Base-by-base conservation (phyloP, 257 asterid genomes). In the Haberlea rhodopensis region DNA sequence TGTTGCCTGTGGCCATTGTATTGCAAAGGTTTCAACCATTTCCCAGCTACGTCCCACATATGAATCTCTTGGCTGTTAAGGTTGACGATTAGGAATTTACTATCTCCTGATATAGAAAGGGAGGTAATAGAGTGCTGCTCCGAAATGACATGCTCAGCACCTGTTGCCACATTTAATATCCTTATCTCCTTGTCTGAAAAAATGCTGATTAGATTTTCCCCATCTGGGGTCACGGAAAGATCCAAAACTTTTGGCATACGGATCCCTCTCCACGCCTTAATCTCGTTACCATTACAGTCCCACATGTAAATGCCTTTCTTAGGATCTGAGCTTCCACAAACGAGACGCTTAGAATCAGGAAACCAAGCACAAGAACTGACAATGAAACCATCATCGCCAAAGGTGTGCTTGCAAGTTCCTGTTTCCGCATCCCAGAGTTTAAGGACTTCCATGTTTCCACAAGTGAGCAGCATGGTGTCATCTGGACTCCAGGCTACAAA, bases 351-450 rank as follows among this genome's bases (percentile, higher is more conserved):
- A 56, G 98, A 91, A 81, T 91, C 95, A 11, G 96, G 98, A 75
- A 91, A 88, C 98, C 98, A 91, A 62, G 96, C 98, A 71, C 98
- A 91, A 27, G 95, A 91, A 75, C 92, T 83, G 73, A 89, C 85
- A 3, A 74, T 62, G 75, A 89, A 85, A 69, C 78, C 76, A 46
- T 81, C 90, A 19, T 69, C 65, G 11, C 90, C 92, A 63, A 83
- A 91, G 70, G 98, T 89, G 82, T 71, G 95, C 82, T 80, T 86
- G 87, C 85, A 85, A 59, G 70, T 84, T 81, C 98, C 96, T 29
- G 91, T 84, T 76, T 87, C 85, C 53, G 75, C 90, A 22, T 89
- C 96, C 98, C 98, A 91, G 46, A 89, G 96, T 72, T 87, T 89
- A 53, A 89, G 87, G 53, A 87, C 95, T 84, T 91, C 98, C 79